Base-by-base conservation (phyloP, 2,329 filamentous ascomycete genomes). In the Xylaria sp. region DNA sequence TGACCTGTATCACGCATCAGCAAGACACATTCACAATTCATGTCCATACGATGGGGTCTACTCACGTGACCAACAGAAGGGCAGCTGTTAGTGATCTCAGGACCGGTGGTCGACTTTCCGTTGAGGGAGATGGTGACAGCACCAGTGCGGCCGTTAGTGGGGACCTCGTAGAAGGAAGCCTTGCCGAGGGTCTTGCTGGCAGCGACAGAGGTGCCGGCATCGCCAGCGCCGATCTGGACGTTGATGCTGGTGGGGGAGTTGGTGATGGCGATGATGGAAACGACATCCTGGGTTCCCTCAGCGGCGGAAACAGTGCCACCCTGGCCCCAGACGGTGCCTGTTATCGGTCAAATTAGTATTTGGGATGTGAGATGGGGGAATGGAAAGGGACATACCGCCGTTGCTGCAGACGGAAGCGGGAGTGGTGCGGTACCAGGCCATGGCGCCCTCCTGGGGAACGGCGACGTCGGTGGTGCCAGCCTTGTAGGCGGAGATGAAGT, bases 401-500 rank as follows among this genome's bases (percentile, higher is more conserved):
- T 76, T 71, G 11, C 65, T 60, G 39, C 77, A 76, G 10, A 74
- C 53, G 3, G 59, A 42, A 4, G 59, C 65, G 3, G 69, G 65
- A 13, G 68, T 70, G 13, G 69, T 70, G 10, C 69, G 66, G 53
- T 70, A 70, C 68, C 68, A 71, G 16, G 63, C 69, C 8, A 70
- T 50, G n/a, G 68, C 69, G 1, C 68, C 69, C 23, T 70, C 65
- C 47, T 63, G 59, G 1, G 67, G 65, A 5, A 69, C 16, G 19
- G 69, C 61, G 5, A 74, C 66, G 30, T 71, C 65, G 11, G 69
- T 64, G 19, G 69, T 74, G 11, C 75, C 78, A 13, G 73, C 74
- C 68, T 82, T 82, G 72, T 80, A 83, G 23, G 75, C 75, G 13
- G 73, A 70, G 64, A 83, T 81, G 66, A 79, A 77, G 62, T 78